phyloP scores from a whole-genome alignment of 2,329 filamentous ascomycete genomes.

The Cladophialophora chaetospira region DNA sequence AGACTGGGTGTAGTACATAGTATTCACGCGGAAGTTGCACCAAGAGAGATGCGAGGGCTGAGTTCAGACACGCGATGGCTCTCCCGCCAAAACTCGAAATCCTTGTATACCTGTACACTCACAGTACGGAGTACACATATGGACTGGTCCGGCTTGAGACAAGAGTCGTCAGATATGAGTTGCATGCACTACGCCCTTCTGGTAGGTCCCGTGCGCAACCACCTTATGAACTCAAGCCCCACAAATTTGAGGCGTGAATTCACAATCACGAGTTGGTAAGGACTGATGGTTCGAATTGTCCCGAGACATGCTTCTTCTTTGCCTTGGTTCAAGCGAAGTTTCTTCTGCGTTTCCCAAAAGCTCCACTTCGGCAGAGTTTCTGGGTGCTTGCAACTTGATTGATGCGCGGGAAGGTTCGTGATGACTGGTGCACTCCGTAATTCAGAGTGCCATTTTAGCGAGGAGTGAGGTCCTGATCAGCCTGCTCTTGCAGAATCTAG shows the following conservation, averaged over 20 bases:
- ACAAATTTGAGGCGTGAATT: background rate
- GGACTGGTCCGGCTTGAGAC: too few relatives aligned
- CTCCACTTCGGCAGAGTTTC: conserved; percentile 3
- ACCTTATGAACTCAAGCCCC: background rate
- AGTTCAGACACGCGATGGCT: too few relatives aligned
- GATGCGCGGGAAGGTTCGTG: background rate
- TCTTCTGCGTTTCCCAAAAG: background rate
- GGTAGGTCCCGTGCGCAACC: too few relatives aligned
- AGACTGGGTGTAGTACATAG: too few relatives aligned
- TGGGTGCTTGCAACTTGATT: background rate
- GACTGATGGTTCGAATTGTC: background rate
- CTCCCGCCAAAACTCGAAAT: too few relatives aligned
- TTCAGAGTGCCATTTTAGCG: background rate
- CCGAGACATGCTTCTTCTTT: conserved; percentile 6
- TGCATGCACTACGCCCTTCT: too few relatives aligned
- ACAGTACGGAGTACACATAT: too few relatives aligned
- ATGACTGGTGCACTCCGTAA: background rate
- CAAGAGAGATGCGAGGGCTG: too few relatives aligned
- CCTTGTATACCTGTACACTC: too few relatives aligned
- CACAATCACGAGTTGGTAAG: too few relatives aligned
- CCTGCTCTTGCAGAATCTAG: conserved; percentile 2
- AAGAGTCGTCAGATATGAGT: too few relatives aligned
- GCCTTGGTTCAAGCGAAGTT: conserved; percentile 8
- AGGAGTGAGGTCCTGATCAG: background rate
- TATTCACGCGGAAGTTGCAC: too few relatives aligned